Percentiles rank a stretch among this genome's conserved stretches.
Conservation (phyloP, 2,329 filamentous ascomycete genomes). For the Clonostachys solani region DNA sequence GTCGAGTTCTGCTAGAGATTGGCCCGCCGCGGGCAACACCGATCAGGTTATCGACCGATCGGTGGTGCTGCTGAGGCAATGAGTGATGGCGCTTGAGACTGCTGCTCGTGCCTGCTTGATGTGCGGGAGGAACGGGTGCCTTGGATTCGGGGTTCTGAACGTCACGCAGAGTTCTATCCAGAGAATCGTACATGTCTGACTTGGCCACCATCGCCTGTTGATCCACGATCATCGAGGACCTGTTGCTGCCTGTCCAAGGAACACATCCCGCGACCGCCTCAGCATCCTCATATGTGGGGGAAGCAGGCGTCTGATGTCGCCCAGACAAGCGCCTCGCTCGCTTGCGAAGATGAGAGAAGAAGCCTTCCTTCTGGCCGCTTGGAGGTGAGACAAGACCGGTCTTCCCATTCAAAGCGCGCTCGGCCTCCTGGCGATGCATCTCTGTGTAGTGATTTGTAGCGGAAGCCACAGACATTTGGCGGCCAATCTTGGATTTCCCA, state of each 20-base stretch:
- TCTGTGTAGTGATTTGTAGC: conserved; percentile 92
- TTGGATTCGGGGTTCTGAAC: conserved; percentile 38
- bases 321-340: conserved; percentile 89
- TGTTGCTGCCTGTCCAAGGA: conserved; percentile 65
- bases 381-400: conserved; percentile 72
- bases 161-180: conserved; percentile 54
- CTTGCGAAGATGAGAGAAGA: conserved; percentile 96
- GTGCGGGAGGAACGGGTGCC: conserved; percentile 47
- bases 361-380: conserved; percentile 84
- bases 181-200: conserved; percentile 53
- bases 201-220: conserved; percentile 42
- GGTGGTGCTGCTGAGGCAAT: conserved; percentile 56
- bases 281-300: conserved; percentile 77
- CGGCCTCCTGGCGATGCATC: conserved; percentile 83
- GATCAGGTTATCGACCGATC: conserved; percentile 60
- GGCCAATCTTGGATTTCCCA: conserved; percentile 81
- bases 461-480: conserved; percentile 88
- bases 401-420: conserved; percentile 82
- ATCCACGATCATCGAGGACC: conserved; percentile 80
- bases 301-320: conserved; percentile 77
- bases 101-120: conserved; percentile 41
- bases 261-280: conserved; percentile 91
- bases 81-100: conserved; percentile 63
- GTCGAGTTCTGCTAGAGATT: conserved; percentile 74
- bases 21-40: conserved; percentile 55